phyloP scores from a whole-genome alignment of 768 basidiomycete genomes.

The Hypholoma sublateritium region DNA sequence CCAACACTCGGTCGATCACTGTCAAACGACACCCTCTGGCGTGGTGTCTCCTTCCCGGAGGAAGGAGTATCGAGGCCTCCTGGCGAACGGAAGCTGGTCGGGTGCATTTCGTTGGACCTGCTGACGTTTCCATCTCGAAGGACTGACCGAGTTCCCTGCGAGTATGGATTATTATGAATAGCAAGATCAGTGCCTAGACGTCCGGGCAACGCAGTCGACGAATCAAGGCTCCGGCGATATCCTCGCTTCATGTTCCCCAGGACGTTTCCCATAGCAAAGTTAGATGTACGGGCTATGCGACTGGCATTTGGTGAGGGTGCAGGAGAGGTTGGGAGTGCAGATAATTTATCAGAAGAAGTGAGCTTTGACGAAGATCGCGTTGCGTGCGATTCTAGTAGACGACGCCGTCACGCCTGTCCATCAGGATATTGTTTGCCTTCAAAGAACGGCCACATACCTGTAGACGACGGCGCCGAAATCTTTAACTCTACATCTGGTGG shows the following conservation, averaged over 20 bases:
- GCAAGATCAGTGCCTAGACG: slow-evolving; percentile 2
- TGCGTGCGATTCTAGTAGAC: slow-evolving; percentile 14
- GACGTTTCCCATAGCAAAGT: slow-evolving; percentile 17
- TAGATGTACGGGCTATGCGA: slow-evolving; percentile 31
- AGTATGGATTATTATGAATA: neutral
- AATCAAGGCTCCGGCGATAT: slow-evolving; percentile 42
- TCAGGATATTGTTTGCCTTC: neutral
- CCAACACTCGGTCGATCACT: slow-evolving; percentile 44
- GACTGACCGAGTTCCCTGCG: neutral
- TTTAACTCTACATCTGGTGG: neutral
- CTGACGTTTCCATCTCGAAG: slow-evolving; percentile 16
- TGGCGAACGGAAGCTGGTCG: neutral
- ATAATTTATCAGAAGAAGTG: slow-evolving; percentile 44
- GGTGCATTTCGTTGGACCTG: neutral
- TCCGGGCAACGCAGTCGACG: slow-evolving; percentile 39
- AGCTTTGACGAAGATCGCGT: slow-evolving; percentile 45
- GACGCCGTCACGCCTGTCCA: no score
- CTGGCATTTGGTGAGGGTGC: slow-evolving; percentile 30
- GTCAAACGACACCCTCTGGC: slow-evolving; percentile 53
- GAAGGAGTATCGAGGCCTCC: slow-evolving; percentile 33
- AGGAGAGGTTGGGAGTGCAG: slow-evolving; percentile 34
- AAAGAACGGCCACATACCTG: neutral
- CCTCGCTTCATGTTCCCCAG: slow-evolving; percentile 21
- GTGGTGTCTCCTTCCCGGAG: slow-evolving; percentile 41
- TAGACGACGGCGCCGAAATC: neutral